Base-by-base conservation (phyloP, 2,329 filamentous ascomycete genomes). In the Sporothrix humicola region DNA sequence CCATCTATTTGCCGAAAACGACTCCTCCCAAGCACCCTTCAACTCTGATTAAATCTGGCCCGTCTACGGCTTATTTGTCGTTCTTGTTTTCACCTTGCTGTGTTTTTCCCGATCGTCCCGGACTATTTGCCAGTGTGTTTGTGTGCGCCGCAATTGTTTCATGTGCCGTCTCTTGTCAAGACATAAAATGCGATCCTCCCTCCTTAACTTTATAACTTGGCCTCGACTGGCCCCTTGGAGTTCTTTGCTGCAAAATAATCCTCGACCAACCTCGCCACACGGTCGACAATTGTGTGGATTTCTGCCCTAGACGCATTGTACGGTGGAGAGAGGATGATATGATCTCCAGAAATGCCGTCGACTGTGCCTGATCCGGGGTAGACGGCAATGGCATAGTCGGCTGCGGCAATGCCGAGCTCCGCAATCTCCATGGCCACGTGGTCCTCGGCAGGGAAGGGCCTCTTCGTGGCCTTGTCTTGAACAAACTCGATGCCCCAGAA, bases 301-400 rank as follows among this genome's bases (percentile, higher is more conserved):
- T 92, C 88, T 8, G 83, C 83, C 59, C 81, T 81, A 0, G 85
- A 89, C 26, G 91, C 84, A 61, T 88, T 93, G 81, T 90, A 93
- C 0, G 92, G 86, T 5, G 92, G 92, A 0, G 91, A 87, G 12
- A 95, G 78, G 37, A 94, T 84, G 50, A 93, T 83, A 79, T 93
- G 91, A 78, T 95, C 92, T 10, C 92, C 92, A 0, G 79, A 79
- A 1, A 87, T 84, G 61, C 92, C 85, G 76, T 86, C 89, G 0
- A 84, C 87, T 0, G 89, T 89, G 1, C 91, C 91, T 0, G 82
- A 82, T 0, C 90, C 90, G 1, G 89, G 89, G 78, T 93, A 93
- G 2, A 93, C 78, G 8, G 81, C 80, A n/a, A 87, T 77, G 0
- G 80, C 79, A 65, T 84, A 82, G 26, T 69, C 7, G 77, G 56